A percentile compares a stretch with the other conserved stretches of the same genome.
Evolutionary conservation across 768 basidiomycete genomes (phyloP).

Genomic region (Psilocybe subaeruginosa): DNA sequence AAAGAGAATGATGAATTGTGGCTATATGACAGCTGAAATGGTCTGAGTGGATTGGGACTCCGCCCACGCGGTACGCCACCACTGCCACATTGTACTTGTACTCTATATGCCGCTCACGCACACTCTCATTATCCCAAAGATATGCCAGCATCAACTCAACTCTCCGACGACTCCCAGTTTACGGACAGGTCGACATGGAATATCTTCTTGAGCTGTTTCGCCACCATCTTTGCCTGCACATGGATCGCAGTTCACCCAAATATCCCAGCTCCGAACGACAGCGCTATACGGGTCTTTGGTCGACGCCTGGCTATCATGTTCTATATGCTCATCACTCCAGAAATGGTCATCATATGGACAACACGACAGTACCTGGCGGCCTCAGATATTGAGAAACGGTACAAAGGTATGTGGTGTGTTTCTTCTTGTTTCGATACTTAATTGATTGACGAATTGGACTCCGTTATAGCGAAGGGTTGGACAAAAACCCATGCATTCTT

Average conservation of each 20-base stretch:
- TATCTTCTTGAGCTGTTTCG: slow-evolving; percentile 23
- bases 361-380: slow-evolving; percentile 13
- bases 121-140: background rate
- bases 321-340: slow-evolving; percentile 15
- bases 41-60: no score
- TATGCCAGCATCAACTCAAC: background rate
- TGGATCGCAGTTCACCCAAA: slow-evolving; percentile 26
- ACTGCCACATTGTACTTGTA: no score
- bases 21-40: no score
- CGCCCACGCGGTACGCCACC: no score
- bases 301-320: slow-evolving; percentile 14
- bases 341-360: slow-evolving; percentile 18
- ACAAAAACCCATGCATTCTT: slow-evolving; percentile 22
- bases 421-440: background rate
- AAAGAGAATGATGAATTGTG: no score
- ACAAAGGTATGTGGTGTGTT: background rate
- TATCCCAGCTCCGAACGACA: slow-evolving; percentile 17
- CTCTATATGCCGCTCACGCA: no score
- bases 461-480: slow-evolving; percentile 9
- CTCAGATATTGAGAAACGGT: background rate
- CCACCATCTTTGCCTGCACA: slow-evolving; percentile 23
- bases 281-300: background rate
- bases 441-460: background rate
- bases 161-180: background rate
- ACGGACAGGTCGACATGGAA: slow-evolving; percentile 15